Evolutionary conservation across 345 rosid genomes (phyloP), one percentile per base, ranked within the genome.

Genomic region (Heritiera littoralis): DNA sequence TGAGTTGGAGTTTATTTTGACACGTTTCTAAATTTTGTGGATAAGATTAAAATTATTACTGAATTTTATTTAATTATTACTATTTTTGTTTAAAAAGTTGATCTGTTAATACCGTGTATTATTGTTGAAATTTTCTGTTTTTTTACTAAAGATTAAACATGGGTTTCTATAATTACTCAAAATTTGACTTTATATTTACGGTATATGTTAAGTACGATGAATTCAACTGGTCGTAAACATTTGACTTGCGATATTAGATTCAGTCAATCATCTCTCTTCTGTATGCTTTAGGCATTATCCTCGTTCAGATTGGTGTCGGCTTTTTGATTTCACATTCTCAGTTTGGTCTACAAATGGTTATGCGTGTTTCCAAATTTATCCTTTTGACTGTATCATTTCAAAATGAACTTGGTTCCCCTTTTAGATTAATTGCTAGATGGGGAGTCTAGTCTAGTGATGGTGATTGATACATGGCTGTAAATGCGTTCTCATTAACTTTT

Each of bases 81-180:
- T 77, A 48, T 45, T 64, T 60, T 11, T 49, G 43, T 64, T 20
- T 43, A 43, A 28, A 38, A 66, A 38, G 77, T 75, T 58, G 85
- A 79, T 74, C 55, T 20, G 80, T 81, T 85, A 77, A 70, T 71
- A 82, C 72, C 43, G 73, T 73, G 58, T 38, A 7, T 52, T 61
- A 49, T 55, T n/a, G 66, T 66, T 80, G 73, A 78, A 83, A 54
- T 54, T 40, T 65, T 75, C 51, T 77, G 51, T 76, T 58, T 74
- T 72, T 72, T 80, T 80, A 85, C 86, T 83, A 81, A 41, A 74
- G 43, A 43, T 77, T 84, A 58, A 83, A 72, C 82, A 69, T 54
- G 86, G 76, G 79, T 81, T 75, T 82, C 82, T 72, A 74, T 77
- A 23, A 70, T 66, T 76, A 17, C 80, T 59, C 68, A 1, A 54